Evolutionary conservation across 345 rosid species (phyloP).

Genomic region (Dovyalis caffra): DNA sequence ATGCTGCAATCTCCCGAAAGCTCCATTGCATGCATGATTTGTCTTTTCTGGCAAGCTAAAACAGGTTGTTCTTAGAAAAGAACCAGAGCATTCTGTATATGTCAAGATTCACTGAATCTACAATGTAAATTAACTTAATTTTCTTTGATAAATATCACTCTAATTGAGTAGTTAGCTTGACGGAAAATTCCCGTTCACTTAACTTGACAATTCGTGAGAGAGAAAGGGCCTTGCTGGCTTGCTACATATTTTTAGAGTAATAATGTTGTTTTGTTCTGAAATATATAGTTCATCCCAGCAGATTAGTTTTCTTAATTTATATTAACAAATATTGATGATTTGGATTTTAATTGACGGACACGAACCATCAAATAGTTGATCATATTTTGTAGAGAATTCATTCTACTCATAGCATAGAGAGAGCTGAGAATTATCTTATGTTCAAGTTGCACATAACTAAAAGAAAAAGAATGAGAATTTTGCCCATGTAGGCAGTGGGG

Average conservation of each 20-base stretch:
- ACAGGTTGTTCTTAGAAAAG: background rate
- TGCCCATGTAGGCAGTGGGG: background rate
- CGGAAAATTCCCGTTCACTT: background rate
- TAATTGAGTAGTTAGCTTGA: background rate
- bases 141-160: too few species aligned
- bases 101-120: background rate
- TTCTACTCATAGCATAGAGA: too few species aligned
- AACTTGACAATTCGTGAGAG: background rate
- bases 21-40: background rate
- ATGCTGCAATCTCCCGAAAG: slow-evolving; percentile 12
- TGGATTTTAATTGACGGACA: background rate
- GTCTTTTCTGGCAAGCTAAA: background rate
- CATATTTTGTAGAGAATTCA: too few species aligned
- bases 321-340: background rate
- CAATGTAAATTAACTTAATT: too few species aligned
- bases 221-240: background rate
- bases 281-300: too few species aligned
- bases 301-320: too few species aligned
- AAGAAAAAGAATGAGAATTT: too few species aligned
- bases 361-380: background rate
- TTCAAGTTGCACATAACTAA: background rate
- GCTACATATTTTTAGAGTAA: background rate
- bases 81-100: background rate
- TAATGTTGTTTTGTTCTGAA: too few species aligned
- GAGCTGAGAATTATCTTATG: too few species aligned